Conservation (phyloP, 345 rosid genomes). For the Rhodomyrtus tomentosa region DNA sequence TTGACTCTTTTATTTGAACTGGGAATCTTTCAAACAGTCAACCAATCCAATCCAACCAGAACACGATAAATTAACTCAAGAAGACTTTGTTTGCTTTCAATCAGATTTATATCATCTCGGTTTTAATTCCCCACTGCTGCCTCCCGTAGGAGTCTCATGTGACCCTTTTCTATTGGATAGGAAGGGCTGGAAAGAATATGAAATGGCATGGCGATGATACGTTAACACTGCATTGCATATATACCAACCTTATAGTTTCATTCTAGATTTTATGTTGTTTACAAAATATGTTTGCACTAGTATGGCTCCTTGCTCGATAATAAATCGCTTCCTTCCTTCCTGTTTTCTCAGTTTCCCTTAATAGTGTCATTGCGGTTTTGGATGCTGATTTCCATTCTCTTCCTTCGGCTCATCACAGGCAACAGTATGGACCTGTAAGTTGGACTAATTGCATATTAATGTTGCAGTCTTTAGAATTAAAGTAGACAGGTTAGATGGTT, state of each 20-base stretch:
- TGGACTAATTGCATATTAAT: background rate
- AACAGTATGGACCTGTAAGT: slow-evolving; percentile 99
- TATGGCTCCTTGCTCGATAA: background rate
- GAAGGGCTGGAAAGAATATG: background rate
- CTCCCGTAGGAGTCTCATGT: no score
- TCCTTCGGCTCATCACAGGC: slow-evolving; percentile 86
- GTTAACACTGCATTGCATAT: background rate
- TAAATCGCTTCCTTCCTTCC: background rate
- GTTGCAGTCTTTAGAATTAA: background rate
- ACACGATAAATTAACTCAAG: background rate
- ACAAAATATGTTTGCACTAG: background rate
- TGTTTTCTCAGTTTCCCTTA: slow-evolving; percentile 69
- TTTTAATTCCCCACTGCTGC: background rate
- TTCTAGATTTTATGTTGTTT: background rate
- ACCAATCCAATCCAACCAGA: background rate
- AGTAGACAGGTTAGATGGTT: background rate
- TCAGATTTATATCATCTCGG: background rate
- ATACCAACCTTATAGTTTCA: background rate
- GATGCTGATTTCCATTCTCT: slow-evolving; percentile 99
- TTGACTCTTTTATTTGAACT: background rate
- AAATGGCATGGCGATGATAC: background rate
- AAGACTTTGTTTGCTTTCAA: background rate
- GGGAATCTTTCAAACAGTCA: background rate
- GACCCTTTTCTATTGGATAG: no score
- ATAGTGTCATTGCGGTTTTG: slow-evolving; percentile 96